Evolutionary conservation across 495 filamentous ascomycete genomes (phyloP).

Genomic region (Penicillium canariense): DNA sequence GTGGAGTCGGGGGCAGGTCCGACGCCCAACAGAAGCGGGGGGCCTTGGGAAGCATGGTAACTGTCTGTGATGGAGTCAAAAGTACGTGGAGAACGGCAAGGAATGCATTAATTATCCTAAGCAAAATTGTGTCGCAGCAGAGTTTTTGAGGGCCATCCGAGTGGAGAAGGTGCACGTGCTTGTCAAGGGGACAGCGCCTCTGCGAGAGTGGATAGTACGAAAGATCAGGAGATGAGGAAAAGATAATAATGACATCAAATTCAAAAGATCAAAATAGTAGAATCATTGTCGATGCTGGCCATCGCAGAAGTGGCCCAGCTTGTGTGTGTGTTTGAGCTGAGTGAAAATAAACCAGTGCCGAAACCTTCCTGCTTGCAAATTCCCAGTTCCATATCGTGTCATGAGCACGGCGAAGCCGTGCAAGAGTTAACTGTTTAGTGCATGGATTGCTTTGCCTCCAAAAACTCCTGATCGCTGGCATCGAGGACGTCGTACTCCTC

Average conservation of each 20-base stretch:
- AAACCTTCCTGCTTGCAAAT: slow-evolving; percentile 20
- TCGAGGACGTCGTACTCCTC: slow-evolving; percentile 97
- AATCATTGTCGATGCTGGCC: slow-evolving; percentile 14
- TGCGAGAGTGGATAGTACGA: not conserved
- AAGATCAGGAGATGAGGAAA: not conserved
- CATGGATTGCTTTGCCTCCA: slow-evolving; percentile 43
- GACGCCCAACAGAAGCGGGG: not conserved
- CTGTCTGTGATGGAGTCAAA: not conserved
- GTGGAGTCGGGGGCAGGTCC: not conserved
- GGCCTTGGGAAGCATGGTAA: not conserved
- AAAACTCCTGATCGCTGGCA: slow-evolving; percentile 87
- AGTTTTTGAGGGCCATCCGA: not conserved
- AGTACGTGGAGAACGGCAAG: not conserved
- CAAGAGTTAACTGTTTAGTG: slow-evolving; percentile 12
- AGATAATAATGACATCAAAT: slow-evolving; percentile 7
- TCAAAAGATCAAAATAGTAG: not conserved
- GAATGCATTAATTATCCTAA: slow-evolving; percentile 11
- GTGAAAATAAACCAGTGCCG: slow-evolving; percentile 12
- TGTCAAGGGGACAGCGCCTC: not conserved
- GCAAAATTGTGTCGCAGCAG: not conserved
- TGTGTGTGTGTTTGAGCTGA: not conserved
- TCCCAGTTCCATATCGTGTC: slow-evolving; percentile 22
- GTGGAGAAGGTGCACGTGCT: not conserved
- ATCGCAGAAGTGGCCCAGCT: slow-evolving; percentile 17
- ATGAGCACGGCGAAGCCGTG: slow-evolving; percentile 4